Evolutionary conservation across 129 eudicot genomes (phyloP).

Genomic region (Pseudognaphalium luteoalbum): DNA sequence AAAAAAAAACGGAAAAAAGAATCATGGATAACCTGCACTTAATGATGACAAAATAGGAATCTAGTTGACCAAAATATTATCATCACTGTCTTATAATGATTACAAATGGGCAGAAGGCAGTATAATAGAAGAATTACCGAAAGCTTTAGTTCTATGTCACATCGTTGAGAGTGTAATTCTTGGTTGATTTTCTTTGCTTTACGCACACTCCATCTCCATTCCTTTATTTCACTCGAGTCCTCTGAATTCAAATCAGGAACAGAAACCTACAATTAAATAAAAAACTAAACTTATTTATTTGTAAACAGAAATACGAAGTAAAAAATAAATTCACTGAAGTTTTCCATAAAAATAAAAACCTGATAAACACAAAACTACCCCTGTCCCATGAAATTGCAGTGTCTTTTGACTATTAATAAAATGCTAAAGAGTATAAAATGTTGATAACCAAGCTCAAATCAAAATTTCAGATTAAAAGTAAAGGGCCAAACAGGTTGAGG

Average conservation of each 20-base stretch:
- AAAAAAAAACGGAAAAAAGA: too few relatives aligned
- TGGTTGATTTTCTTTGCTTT: conserved; percentile 82
- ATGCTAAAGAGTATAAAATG: too few relatives aligned
- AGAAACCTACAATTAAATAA: conserved; percentile 54
- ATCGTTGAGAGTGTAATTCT: conserved; percentile 86
- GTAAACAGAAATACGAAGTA: background rate
- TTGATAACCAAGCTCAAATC: too few relatives aligned
- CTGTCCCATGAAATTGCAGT: too few relatives aligned
- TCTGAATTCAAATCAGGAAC: conserved; percentile 70
- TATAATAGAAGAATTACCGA: conserved; percentile 42
- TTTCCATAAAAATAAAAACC: background rate
- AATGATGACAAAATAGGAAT: background rate
- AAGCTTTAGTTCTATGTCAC: conserved; percentile 91
- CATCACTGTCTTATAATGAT: background rate
- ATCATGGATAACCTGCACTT: background rate
- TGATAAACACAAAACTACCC: background rate
- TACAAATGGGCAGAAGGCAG: background rate
- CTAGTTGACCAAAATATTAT: background rate
- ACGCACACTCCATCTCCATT: conserved; percentile 77
- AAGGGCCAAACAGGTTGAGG: too few relatives aligned
- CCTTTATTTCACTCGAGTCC: conserved; percentile 49
- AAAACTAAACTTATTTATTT: background rate
- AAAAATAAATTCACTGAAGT: background rate
- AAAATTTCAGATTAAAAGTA: too few relatives aligned
- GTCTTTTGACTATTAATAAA: too few relatives aligned